phyloP scores from a whole-genome alignment of 805 yeast genomes.

The Saccharomycopsis selenospora region DNA sequence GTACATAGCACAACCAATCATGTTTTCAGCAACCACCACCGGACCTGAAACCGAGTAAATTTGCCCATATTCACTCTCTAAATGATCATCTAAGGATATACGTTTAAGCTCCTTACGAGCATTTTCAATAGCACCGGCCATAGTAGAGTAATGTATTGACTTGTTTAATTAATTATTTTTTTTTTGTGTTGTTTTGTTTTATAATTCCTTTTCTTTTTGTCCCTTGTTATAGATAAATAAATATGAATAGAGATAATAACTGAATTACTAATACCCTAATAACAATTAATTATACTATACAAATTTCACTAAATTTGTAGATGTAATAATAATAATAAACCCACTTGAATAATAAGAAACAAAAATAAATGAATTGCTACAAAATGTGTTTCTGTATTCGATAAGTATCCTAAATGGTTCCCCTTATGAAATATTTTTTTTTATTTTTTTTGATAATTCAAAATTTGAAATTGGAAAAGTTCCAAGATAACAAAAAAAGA shows the following conservation, averaged over 20 bases:
- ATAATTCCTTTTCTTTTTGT: not conserved
- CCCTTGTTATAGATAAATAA: not conserved
- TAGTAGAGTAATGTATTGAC: slow-evolving; percentile 11
- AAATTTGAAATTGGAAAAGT: too few relatives aligned
- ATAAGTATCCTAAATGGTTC: not conserved
- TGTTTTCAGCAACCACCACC: slow-evolving; percentile 93
- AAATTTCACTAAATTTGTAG: too few relatives aligned
- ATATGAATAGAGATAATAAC: too few relatives aligned
- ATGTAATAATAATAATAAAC: too few relatives aligned
- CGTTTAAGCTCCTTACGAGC: slow-evolving; percentile 92
- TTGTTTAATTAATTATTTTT: too few relatives aligned
- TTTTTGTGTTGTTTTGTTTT: not conserved
- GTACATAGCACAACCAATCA: slow-evolving; percentile 99
- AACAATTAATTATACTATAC: too few relatives aligned
- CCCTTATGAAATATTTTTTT: not conserved
- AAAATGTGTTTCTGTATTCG: too few relatives aligned
- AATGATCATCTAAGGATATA: slow-evolving; percentile 66
- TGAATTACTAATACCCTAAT: not conserved
- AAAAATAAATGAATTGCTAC: too few relatives aligned
- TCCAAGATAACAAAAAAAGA: not conserved
- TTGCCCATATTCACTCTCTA: slow-evolving; percentile 77
- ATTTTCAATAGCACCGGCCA: slow-evolving; percentile 96
- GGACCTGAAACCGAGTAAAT: slow-evolving; percentile 97
- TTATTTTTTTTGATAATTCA: too few relatives aligned
- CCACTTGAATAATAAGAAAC: too few relatives aligned